Evolutionary conservation across 2,329 filamentous ascomycete species (phyloP).

Genomic region (Pseudogymnoascus verrucosus): DNA sequence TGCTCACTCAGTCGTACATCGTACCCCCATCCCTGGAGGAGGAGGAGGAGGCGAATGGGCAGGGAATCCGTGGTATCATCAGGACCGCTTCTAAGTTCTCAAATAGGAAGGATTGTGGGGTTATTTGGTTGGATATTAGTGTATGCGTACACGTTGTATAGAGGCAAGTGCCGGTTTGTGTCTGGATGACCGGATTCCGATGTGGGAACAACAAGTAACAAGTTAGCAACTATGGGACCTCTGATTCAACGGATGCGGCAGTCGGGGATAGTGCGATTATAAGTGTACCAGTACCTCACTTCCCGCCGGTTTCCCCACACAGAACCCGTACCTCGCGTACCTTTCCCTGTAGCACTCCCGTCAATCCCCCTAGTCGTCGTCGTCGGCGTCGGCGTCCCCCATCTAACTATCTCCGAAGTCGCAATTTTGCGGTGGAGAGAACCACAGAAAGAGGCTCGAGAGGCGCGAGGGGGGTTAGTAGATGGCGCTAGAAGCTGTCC

Average conservation of each 20-base stretch:
- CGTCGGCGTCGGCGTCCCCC: background rate
- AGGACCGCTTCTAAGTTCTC: background rate
- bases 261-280: background rate
- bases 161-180: background rate
- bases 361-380: too few species aligned
- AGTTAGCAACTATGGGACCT: too few species aligned
- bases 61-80: background rate
- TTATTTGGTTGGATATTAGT: background rate
- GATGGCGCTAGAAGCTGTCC: background rate
- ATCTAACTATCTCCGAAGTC: background rate
- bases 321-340: background rate
- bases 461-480: background rate
- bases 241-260: background rate
- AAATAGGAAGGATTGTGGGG: background rate
- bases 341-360: background rate
- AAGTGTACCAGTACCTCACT: background rate
- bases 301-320: background rate
- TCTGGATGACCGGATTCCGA: background rate
- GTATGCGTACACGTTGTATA: too few species aligned
- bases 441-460: background rate
- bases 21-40: background rate
- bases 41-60: background rate
- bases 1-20: background rate
- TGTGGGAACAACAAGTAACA: too few species aligned
- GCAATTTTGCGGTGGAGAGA: background rate